phyloP scores from a whole-genome alignment of 2,329 filamentous ascomycete genomes.

The Scytalidium lignicola region DNA sequence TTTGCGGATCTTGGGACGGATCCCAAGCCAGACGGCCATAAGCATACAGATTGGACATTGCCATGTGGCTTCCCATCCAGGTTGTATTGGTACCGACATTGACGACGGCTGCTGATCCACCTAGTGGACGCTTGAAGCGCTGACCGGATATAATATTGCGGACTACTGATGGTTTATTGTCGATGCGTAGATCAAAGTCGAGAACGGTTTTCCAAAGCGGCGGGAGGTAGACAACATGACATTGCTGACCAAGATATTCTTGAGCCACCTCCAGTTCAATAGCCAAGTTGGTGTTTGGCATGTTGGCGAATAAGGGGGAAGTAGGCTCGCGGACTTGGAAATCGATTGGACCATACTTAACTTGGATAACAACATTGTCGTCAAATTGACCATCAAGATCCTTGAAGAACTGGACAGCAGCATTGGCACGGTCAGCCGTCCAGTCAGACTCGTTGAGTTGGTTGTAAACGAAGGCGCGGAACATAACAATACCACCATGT shows the following conservation, averaged over 20 bases:
- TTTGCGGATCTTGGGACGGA: constrained; percentile 41
- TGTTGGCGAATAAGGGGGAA: constrained; percentile 57
- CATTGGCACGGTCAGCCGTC: constrained; percentile 65
- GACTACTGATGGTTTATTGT: constrained; percentile 49
- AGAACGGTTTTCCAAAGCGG: constrained; percentile 65
- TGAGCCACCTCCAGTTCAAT: constrained; percentile 65
- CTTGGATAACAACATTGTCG: constrained; percentile 66
- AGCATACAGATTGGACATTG: constrained; percentile 68
- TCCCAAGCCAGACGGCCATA: constrained; percentile 65
- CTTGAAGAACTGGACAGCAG: constrained; percentile 62
- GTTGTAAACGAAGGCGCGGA: constrained; percentile 68
- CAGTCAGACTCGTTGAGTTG: constrained; percentile 53
- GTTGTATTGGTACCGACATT: constrained; percentile 62
- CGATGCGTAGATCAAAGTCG: constrained; percentile 61
- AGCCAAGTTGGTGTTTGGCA: constrained; percentile 40
- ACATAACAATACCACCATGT: constrained; percentile 61
- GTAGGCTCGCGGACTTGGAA: constrained; percentile 66
- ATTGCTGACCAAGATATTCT: constrained; percentile 68
- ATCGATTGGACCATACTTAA: constrained; percentile 71
- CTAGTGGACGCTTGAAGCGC: constrained; percentile 50
- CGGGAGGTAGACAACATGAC: constrained; percentile 61
- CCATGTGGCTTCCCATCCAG: constrained; percentile 65
- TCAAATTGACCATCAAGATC: constrained; percentile 61
- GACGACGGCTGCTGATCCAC: constrained; percentile 61
- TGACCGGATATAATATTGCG: constrained; percentile 56